Percentiles rank a stretch among this genome's conserved stretches.
Evolutionary conservation across 495 filamentous ascomycete genomes (phyloP).

Genomic region (Trichocladium uniseriatum): DNA sequence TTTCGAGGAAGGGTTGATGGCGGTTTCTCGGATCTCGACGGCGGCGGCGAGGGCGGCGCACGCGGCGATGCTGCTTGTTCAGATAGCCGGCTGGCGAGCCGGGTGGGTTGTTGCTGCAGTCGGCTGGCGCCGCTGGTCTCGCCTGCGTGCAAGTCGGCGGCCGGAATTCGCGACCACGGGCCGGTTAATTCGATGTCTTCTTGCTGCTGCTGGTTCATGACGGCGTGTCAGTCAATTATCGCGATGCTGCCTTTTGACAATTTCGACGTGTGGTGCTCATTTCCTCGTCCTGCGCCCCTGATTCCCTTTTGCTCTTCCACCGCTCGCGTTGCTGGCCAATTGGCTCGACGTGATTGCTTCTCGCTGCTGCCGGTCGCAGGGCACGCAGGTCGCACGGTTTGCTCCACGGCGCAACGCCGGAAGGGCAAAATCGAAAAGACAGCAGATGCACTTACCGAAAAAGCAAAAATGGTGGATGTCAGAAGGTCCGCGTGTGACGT

Average conservation of each 20-base stretch:
- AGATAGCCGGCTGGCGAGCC: background rate
- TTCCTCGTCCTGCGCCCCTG: background rate
- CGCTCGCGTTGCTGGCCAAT: constrained; percentile 1
- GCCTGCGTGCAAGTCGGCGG: constrained; percentile 10
- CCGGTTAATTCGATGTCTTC: constrained; percentile 7
- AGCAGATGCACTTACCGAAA: background rate
- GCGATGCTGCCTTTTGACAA: background rate
- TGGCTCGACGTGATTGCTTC: constrained; percentile 8
- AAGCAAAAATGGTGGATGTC: background rate
- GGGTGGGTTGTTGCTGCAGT: constrained; percentile 4
- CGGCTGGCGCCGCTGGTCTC: constrained; percentile 10
- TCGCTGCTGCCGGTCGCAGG: constrained; percentile 5
- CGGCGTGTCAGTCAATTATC: constrained; percentile 20
- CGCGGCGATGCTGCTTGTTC: constrained; percentile 2
- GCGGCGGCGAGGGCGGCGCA: background rate
- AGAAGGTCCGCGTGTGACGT: constrained; percentile 2
- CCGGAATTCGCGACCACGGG: constrained; percentile 12
- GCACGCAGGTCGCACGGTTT: constrained; percentile 11
- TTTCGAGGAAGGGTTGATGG: background rate
- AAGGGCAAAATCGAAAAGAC: background rate
- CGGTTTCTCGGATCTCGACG: background rate
- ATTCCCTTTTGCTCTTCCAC: background rate
- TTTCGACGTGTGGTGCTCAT: background rate
- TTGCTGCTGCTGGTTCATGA: constrained; percentile 15
- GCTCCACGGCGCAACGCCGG: constrained; percentile 1